A percentile compares a stretch with the other conserved stretches of the same genome.
phyloP scores from a whole-genome alignment of 805 yeast genomes.

The Cyberlindnera euphorbiiphila region DNA sequence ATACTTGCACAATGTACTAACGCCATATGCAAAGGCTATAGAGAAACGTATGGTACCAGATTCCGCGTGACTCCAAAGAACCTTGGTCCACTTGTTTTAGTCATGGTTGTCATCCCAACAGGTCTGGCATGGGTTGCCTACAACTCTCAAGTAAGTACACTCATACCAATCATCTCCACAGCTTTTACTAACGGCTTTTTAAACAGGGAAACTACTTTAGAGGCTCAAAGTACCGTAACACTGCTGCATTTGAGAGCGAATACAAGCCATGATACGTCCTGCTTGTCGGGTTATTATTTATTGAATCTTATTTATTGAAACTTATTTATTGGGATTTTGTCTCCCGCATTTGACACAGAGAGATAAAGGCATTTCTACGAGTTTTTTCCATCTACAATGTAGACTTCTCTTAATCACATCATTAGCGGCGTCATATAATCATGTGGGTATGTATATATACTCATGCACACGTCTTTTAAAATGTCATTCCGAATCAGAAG shows the following conservation, averaged over 20 bases:
- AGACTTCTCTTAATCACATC: too few relatives aligned
- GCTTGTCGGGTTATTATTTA: constrained; percentile 1
- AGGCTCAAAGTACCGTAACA: constrained; percentile 22
- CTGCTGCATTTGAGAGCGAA: constrained; percentile 24
- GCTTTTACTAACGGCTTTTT: constrained; percentile 1
- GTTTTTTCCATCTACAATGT: too few relatives aligned
- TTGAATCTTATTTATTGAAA: constrained; percentile 2
- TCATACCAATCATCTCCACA: neutral
- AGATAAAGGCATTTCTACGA: too few relatives aligned
- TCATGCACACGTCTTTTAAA: too few relatives aligned
- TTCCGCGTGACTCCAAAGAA: constrained; percentile 25
- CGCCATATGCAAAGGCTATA: constrained; percentile 14
- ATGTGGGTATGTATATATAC: too few relatives aligned
- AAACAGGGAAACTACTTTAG: constrained; percentile 23
- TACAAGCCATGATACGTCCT: constrained; percentile 14
- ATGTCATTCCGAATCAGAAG: neutral
- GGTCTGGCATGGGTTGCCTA: constrained; percentile 24
- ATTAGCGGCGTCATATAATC: constrained; percentile 1
- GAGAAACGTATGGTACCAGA: constrained; percentile 24
- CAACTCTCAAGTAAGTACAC: constrained; percentile 16
- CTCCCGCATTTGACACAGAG: too few relatives aligned
- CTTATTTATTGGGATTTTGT: neutral
- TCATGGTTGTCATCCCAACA: constrained; percentile 23
- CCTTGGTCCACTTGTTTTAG: constrained; percentile 16
- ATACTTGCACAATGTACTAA: constrained; percentile 5